Conservation (phyloP, 169 alveolate species). For the Miamiensis avidus region DNA sequence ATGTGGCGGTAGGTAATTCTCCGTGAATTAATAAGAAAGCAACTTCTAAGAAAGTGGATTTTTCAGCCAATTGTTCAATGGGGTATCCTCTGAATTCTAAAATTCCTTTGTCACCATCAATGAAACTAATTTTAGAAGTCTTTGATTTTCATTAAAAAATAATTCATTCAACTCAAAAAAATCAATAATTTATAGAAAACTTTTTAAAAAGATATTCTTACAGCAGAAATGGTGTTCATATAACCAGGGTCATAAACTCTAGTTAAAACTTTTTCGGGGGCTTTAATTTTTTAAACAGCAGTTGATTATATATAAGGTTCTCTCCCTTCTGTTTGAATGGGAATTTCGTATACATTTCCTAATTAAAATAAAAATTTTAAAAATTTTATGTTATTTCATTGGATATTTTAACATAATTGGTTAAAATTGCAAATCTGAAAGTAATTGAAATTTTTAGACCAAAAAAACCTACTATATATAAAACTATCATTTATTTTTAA, state of each 20-base stretch:
- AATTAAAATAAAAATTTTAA: too few relatives aligned
- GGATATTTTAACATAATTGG: too few relatives aligned
- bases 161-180: background rate
- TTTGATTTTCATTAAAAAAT: background rate
- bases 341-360: background rate
- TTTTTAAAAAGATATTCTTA: slow-evolving; percentile 5
- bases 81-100: slow-evolving; percentile 90
- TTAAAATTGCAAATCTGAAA: too few relatives aligned
- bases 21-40: slow-evolving; percentile 83
- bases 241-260: slow-evolving; percentile 87
- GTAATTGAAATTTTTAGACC: too few relatives aligned
- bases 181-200: too few relatives aligned
- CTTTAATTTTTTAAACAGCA: background rate
- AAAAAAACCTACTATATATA: too few relatives aligned
- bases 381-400: too few relatives aligned
- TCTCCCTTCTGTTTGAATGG: background rate
- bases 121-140: slow-evolving; percentile 80
- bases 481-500: too few relatives aligned
- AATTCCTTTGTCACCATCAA: slow-evolving; percentile 89
- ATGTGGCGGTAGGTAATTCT: slow-evolving; percentile 79
- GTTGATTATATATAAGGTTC: background rate
- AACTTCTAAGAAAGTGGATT: slow-evolving; percentile 77
- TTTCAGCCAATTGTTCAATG: slow-evolving; percentile 85
- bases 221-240: slow-evolving; percentile 82
- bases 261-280: slow-evolving; percentile 58